A percentile compares a stretch with the other conserved stretches of the same genome.
These are phyloP conservation scores for Chenopodium quinoa DNA, from an alignment of 148 eudicot species.

Conservation along the genomic window DNA sequence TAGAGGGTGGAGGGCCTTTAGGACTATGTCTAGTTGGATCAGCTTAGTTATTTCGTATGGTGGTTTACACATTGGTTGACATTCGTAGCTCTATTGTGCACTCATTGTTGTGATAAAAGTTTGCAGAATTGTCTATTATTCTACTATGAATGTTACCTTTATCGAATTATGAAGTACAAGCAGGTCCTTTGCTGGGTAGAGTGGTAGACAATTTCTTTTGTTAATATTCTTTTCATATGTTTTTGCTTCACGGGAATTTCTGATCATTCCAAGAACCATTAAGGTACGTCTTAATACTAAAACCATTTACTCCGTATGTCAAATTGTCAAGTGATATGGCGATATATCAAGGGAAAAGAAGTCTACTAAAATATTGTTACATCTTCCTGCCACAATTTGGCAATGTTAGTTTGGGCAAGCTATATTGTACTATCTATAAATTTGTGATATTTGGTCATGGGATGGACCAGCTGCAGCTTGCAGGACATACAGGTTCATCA, in stretches of 20 bases:
- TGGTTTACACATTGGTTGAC: constrained; percentile 1
- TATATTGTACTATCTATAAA: too few species aligned
- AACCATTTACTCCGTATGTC: too few species aligned
- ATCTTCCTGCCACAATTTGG: not conserved
- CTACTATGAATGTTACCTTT: not conserved
- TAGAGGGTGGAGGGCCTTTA: constrained; percentile 6
- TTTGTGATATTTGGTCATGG: too few species aligned
- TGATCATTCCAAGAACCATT: too few species aligned
- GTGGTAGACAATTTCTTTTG: not conserved
- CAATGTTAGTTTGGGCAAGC: not conserved
- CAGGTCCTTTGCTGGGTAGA: not conserved
- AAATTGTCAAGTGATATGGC: too few species aligned
- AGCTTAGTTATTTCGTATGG: constrained; percentile 15
- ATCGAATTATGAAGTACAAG: not conserved
- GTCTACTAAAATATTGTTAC: too few species aligned
- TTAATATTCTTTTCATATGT: too few species aligned
- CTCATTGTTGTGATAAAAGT: constrained; percentile 17
- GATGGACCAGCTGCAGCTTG: too few species aligned
- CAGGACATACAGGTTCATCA: too few species aligned
- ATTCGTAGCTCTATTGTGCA: constrained; percentile 12
- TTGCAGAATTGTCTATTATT: constrained; percentile 20
- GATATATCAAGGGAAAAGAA: too few species aligned
- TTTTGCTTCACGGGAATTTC: too few species aligned
- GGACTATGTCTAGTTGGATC: constrained; percentile 10
- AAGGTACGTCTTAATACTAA: too few species aligned